Evolutionary conservation across 805 yeast species (phyloP).

Genomic region (Myxozyma kluyveri): DNA sequence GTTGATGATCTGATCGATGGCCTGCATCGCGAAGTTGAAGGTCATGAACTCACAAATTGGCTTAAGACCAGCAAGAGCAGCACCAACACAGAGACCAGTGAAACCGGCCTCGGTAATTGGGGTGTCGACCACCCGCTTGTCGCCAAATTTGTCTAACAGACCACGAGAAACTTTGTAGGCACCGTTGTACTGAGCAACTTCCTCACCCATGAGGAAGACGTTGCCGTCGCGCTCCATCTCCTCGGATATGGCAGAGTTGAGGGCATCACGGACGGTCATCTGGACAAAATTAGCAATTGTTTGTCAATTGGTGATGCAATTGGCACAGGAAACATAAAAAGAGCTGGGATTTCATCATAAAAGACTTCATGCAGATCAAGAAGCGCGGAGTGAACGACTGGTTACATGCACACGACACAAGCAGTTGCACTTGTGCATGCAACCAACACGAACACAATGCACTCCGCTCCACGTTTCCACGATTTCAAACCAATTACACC

Average conservation of each 20-base stretch:
- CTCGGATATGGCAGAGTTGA: constrained; percentile 92
- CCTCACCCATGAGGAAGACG: constrained; percentile 97
- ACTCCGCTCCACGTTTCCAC: too few species aligned
- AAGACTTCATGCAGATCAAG: too few species aligned
- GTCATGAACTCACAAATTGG: constrained; percentile 99
- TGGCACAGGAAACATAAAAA: too few species aligned
- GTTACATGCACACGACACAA: too few species aligned
- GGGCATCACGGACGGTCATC: constrained; percentile 95
- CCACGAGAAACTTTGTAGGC: constrained; percentile 98
- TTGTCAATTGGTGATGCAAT: too few species aligned
- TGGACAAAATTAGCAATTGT: too few species aligned
- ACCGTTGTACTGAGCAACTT: constrained; percentile 98
- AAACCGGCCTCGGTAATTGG: constrained; percentile 99
- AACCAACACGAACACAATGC: too few species aligned
- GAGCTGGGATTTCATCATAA: too few species aligned
- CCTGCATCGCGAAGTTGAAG: constrained; percentile 98
- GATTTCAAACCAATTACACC: too few species aligned
- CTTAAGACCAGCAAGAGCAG: constrained; percentile 92
- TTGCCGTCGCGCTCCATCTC: constrained; percentile 94
- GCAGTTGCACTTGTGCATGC: too few species aligned
- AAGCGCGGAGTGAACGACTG: too few species aligned
- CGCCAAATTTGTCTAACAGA: constrained; percentile 90
- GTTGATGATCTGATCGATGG: constrained; percentile 96
- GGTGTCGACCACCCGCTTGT: constrained; percentile 87
- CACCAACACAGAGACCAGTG: constrained; percentile 91